Conservation (phyloP, 768 basidiomycete genomes). For the Mycena venus region DNA sequence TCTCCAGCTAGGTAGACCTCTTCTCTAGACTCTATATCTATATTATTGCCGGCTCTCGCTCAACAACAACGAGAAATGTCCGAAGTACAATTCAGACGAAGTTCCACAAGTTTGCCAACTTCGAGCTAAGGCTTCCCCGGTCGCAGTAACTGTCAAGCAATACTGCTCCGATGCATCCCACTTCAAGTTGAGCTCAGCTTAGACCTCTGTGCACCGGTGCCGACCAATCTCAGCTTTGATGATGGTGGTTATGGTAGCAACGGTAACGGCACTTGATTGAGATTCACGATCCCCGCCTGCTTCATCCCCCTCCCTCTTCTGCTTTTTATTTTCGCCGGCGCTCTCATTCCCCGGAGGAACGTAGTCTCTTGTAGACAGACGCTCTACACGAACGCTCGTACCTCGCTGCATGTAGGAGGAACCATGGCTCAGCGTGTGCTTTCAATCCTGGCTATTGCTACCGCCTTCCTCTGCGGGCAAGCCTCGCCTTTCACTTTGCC, state of each 20-base stretch:
- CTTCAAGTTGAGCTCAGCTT: too few species aligned
- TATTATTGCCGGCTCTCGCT: neutral
- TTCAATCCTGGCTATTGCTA: conserved; percentile 5
- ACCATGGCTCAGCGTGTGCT: conserved; percentile 9
- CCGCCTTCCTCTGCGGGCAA: neutral
- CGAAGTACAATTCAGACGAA: neutral
- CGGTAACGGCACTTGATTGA: too few species aligned
- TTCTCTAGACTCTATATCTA: neutral
- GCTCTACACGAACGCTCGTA: conserved; percentile 6
- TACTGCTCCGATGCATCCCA: too few species aligned
- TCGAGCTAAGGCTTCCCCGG: too few species aligned
- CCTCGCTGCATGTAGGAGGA: conserved; percentile 3
- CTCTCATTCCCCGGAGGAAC: neutral
- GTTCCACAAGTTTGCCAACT: too few species aligned
- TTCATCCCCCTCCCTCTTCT: conserved; percentile 1
- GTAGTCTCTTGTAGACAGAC: neutral
- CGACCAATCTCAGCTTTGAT: too few species aligned
- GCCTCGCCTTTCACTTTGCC: conserved; percentile 7
- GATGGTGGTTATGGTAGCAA: too few species aligned
- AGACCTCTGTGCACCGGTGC: too few species aligned
- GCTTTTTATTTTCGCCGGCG: conserved; percentile 1
- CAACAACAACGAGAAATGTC: neutral
- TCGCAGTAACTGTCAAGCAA: too few species aligned
- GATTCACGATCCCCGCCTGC: neutral
- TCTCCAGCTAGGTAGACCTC: neutral